These are phyloP conservation scores for Choanephora cucurbitarum DNA, from an alignment of 371 early-diverging fungal species.

Conservation along the genomic window DNA sequence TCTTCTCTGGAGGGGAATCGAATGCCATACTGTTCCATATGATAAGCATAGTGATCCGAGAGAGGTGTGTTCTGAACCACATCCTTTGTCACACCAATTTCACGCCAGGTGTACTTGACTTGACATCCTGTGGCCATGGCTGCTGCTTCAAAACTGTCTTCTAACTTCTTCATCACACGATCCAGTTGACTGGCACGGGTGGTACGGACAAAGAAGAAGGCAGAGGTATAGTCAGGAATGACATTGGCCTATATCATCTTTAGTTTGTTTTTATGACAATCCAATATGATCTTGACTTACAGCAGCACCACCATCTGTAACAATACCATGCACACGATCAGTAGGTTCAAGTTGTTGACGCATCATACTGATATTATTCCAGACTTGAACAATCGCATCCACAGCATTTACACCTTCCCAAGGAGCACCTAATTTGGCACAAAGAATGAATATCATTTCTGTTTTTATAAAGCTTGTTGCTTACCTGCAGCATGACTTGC, in stretches of 20 bases:
- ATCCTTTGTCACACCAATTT: conserved; percentile 43
- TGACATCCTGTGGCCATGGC: conserved; percentile 76
- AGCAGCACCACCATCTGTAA: conserved; percentile 67
- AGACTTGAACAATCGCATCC: conserved; percentile 66
- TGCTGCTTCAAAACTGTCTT: conserved; percentile 65
- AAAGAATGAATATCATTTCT: too few species aligned
- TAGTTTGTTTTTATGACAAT: too few species aligned
- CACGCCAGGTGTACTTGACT: conserved; percentile 60
- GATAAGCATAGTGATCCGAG: conserved; percentile 55
- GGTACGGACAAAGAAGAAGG: conserved; percentile 65
- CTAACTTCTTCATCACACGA: conserved; percentile 52
- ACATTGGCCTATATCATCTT: conserved; percentile 48
- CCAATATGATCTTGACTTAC: too few species aligned
- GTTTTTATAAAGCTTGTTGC: too few species aligned
- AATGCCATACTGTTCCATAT: conserved; percentile 55
- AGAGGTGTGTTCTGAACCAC: conserved; percentile 59
- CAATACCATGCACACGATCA: conserved; percentile 72
- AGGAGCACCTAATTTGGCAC: conserved; percentile 21
- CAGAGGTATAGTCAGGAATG: conserved; percentile 68
- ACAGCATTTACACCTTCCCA: conserved; percentile 69
- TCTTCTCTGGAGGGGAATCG: conserved; percentile 36
- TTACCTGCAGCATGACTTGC: conserved; percentile 60
- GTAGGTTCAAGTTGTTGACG: conserved; percentile 74
- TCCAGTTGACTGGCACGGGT: conserved; percentile 46
- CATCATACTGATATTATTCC: conserved; percentile 66